phyloP scores from a whole-genome alignment of 345 rosid species.

The Cardamine occulta region DNA sequence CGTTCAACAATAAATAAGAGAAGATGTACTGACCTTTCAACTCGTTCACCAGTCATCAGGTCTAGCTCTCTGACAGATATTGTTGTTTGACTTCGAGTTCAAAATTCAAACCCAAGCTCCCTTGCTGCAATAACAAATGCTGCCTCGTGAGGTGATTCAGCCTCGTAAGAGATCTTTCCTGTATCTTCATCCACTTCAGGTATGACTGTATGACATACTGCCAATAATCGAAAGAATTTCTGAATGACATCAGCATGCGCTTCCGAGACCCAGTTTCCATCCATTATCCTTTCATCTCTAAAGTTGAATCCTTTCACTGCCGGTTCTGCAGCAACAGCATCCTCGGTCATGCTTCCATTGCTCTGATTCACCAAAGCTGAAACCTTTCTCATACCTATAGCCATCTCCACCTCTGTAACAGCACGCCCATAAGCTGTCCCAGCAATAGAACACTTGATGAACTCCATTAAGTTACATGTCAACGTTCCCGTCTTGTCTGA shows the following conservation, averaged over 20 bases:
- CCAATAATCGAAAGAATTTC: conserved; percentile 72
- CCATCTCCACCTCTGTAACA: conserved; percentile 85
- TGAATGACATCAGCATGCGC: conserved; percentile 63
- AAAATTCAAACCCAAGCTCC: conserved; percentile 89
- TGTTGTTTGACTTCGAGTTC: conserved; percentile 72
- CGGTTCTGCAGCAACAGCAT: conserved; percentile 42
- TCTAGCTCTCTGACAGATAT: conserved; percentile 68
- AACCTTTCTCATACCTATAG: conserved; percentile 60
- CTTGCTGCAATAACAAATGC: conserved; percentile 98
- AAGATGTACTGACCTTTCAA: conserved; percentile 65
- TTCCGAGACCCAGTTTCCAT: conserved; percentile 79
- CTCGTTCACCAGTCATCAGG: conserved; percentile 53
- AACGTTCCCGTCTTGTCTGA: conserved; percentile 98
- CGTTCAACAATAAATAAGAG: conserved; percentile 33
- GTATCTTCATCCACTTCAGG: conserved; percentile 87
- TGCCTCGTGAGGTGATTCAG: conserved; percentile 97
- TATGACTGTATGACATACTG: conserved; percentile 92
- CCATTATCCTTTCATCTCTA: conserved; percentile 78
- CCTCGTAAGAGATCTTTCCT: conserved; percentile 78
- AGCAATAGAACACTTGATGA: conserved; percentile 88
- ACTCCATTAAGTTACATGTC: conserved; percentile 99
- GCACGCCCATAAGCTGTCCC: conserved; percentile 86
- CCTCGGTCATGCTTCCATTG: conserved; percentile 41
- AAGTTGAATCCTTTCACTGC: conserved; percentile 84
- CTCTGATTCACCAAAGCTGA: conserved; percentile 48